Evolutionary conservation across 2,329 filamentous ascomycete species (phyloP).

Genomic region (Nannizzia gypsea): DNA sequence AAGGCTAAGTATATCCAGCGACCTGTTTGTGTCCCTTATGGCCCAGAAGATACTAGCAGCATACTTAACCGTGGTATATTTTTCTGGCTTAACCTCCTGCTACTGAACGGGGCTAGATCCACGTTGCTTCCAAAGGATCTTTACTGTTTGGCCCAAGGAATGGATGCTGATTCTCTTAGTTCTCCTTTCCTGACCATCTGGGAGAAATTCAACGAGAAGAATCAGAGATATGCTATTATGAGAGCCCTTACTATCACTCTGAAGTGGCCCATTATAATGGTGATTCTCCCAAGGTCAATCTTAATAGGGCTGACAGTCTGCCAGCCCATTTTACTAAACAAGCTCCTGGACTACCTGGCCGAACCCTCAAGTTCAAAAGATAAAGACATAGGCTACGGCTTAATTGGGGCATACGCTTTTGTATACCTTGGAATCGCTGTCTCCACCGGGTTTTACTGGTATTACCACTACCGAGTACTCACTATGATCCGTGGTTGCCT

Average conservation of each 20-base stretch:
- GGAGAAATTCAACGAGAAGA: background rate
- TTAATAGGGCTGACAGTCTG: background rate
- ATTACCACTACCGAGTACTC: background rate
- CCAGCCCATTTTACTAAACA: background rate
- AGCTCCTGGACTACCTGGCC: background rate
- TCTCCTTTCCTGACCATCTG: background rate
- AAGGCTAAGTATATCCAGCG: background rate
- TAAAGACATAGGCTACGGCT: background rate
- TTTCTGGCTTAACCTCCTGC: background rate
- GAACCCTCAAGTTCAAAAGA: background rate
- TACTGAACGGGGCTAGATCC: background rate
- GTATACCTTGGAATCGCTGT: constrained; percentile 3
- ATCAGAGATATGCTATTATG: background rate
- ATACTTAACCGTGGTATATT: background rate
- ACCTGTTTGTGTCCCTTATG: background rate
- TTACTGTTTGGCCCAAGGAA: background rate
- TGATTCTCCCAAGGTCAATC: background rate
- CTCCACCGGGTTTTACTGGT: background rate
- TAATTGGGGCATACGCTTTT: constrained; percentile 1
- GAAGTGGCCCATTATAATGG: background rate
- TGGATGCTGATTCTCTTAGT: background rate
- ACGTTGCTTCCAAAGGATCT: background rate
- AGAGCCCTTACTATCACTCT: background rate
- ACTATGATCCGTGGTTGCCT: background rate
- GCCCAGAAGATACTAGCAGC: background rate